phyloP scores from a whole-genome alignment of 2,329 filamentous ascomycete genomes.

The Rhinocladiella similis region DNA sequence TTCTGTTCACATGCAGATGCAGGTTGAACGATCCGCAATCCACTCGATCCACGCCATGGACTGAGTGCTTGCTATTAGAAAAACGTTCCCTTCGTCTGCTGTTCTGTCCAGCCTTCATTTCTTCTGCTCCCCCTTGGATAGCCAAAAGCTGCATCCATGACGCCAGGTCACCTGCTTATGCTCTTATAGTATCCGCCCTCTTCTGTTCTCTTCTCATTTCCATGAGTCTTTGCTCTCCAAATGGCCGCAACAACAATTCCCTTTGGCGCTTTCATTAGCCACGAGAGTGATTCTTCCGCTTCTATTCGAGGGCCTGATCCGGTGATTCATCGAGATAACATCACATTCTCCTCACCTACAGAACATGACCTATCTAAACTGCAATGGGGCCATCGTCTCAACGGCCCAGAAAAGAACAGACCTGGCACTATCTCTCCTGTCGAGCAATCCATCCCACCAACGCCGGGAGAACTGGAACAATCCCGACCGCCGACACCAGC shows the following conservation, averaged over 20 bases:
- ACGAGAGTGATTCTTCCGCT: slow-evolving; percentile 36
- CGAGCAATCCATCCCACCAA: slow-evolving; percentile 11
- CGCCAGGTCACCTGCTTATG: no score
- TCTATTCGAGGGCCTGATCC: slow-evolving; percentile 40
- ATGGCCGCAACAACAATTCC: slow-evolving; percentile 35
- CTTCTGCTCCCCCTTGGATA: no score
- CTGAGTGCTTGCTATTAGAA: no score
- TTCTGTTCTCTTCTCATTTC: not conserved
- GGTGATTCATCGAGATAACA: slow-evolving; percentile 34
- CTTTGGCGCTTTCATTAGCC: slow-evolving; percentile 44
- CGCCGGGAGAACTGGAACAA: slow-evolving; percentile 32
- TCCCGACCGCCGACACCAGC: slow-evolving; percentile 28
- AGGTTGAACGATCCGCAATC: no score
- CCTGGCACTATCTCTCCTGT: slow-evolving; percentile 5
- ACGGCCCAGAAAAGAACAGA: slow-evolving; percentile 14
- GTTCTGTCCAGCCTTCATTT: no score
- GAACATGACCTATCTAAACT: slow-evolving; percentile 24
- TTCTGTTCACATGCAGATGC: not conserved
- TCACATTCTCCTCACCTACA: slow-evolving; percentile 24
- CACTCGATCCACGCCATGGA: no score
- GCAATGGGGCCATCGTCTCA: slow-evolving; percentile 24
- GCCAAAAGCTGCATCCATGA: no score
- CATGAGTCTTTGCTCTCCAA: slow-evolving; percentile 8
- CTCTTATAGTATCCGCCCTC: not conserved
- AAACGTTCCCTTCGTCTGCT: no score